These are phyloP conservation scores for Fusarium pseudonygamai DNA, from an alignment of 2,329 filamentous ascomycete genomes.

Conservation along the genomic window DNA sequence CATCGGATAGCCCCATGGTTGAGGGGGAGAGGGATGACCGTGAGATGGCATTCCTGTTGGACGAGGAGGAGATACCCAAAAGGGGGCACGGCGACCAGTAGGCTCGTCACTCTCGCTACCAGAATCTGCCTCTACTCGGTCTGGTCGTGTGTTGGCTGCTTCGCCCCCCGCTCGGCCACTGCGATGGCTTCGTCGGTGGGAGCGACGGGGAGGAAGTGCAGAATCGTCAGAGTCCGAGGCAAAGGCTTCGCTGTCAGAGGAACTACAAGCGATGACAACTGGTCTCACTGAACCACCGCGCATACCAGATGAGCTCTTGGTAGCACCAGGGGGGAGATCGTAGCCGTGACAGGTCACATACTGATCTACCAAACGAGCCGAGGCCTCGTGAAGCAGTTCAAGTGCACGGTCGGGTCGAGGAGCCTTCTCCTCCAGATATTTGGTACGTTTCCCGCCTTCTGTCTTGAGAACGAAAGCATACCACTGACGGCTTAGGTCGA, in stretches of 20 bases:
- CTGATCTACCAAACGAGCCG: slow-evolving; percentile 50
- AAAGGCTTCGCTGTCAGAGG: slow-evolving; percentile 34
- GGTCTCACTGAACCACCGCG: slow-evolving; percentile 20
- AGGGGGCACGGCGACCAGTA: slow-evolving; percentile 1
- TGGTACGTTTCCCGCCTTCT: slow-evolving; percentile 39
- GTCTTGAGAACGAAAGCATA: slow-evolving; percentile 40
- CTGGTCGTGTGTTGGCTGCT: slow-evolving; percentile 15
- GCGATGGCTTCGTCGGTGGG: slow-evolving; percentile 20
- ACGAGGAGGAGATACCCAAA: slow-evolving; percentile 6
- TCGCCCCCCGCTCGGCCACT: slow-evolving; percentile 18
- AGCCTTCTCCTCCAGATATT: slow-evolving; percentile 47
- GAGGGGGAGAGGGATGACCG: slow-evolving; percentile 3
- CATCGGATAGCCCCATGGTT: slow-evolving; percentile 12
- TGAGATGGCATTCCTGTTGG: slow-evolving; percentile 7
- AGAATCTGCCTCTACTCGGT: slow-evolving; percentile 13
- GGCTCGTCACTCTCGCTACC: slow-evolving; percentile 11
- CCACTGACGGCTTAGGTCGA: slow-evolving; percentile 40
- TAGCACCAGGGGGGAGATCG: slow-evolving; percentile 30
- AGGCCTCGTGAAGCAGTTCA: slow-evolving; percentile 50
- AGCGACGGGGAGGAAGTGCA: slow-evolving; percentile 11
- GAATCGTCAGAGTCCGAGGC: slow-evolving; percentile 39
- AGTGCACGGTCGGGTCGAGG: slow-evolving; percentile 46
- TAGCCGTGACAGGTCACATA: slow-evolving; percentile 49
- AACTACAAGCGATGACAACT: slow-evolving; percentile 35
- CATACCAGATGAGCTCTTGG: slow-evolving; percentile 11